Conservation (phyloP, 2,329 filamentous ascomycete species). For the Exophiala spinifera region DNA sequence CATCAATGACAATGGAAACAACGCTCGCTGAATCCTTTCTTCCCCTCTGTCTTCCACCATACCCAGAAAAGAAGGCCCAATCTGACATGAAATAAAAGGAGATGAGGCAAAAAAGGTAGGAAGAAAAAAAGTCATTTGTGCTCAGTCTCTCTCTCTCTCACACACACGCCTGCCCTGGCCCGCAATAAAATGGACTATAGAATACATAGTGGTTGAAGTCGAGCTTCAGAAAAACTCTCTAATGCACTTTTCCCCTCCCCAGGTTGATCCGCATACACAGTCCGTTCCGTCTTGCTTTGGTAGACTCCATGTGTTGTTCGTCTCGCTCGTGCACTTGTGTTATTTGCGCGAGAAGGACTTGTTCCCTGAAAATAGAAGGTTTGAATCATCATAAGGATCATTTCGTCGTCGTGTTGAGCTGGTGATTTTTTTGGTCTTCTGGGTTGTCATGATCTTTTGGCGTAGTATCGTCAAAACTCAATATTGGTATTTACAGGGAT, state of each 20-base stretch:
- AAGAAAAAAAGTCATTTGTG: neutral
- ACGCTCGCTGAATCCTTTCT: neutral
- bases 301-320: no score
- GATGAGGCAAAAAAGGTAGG: neutral
- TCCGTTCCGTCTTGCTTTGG: neutral
- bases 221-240: neutral
- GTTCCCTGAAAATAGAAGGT: neutral
- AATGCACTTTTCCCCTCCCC: neutral
- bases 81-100: neutral
- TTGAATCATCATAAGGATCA: conserved; percentile 25
- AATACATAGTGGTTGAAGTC: conserved; percentile 3
- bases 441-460: conserved; percentile 24
- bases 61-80: neutral
- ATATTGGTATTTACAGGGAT: conserved; percentile 32
- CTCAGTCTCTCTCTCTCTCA: neutral
- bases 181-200: neutral
- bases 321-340: neutral
- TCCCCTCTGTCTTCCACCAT: neutral
- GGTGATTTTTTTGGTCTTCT: conserved; percentile 3
- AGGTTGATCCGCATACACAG: neutral
- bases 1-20: no score
- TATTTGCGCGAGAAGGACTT: conserved; percentile 6
- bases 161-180: neutral
- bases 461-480: conserved; percentile 23
- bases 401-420: conserved; percentile 22